These are phyloP conservation scores for Tuber umbilicatum DNA, from an alignment of 495 filamentous ascomycete genomes.

Conservation along the genomic window DNA sequence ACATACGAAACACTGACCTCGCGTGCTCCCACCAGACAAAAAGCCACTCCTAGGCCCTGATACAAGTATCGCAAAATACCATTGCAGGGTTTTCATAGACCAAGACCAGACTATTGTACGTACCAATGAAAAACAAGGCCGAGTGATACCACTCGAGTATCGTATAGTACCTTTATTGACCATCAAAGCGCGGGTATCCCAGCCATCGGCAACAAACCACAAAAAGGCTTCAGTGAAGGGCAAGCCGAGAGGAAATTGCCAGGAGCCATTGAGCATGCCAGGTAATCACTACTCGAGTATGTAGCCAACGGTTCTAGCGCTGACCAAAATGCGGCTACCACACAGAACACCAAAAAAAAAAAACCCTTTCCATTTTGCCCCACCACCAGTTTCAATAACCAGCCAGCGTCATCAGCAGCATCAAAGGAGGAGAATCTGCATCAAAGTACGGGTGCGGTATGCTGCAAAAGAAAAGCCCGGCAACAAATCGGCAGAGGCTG, in stretches of 20 bases:
- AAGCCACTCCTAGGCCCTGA: not conserved
- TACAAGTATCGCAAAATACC: not conserved
- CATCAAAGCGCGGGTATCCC: not conserved
- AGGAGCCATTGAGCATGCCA: not conserved
- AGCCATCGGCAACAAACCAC: not conserved
- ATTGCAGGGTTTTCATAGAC: not conserved
- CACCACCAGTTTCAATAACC: not conserved
- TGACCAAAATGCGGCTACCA: not conserved
- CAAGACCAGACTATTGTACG: not conserved
- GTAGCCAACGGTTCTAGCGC: not conserved
- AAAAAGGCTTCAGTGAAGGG: not conserved
- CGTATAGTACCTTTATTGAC: not conserved
- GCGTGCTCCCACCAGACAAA: not conserved
- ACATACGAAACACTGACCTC: not conserved
- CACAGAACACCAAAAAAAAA: not conserved
- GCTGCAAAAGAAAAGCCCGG: not conserved
- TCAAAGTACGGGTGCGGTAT: not conserved
- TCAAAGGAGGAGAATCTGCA: not conserved
- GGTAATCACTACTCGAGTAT: not conserved
- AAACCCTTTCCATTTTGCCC: not conserved
- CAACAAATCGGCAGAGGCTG: not conserved
- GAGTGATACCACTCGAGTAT: not conserved
- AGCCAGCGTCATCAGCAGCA: not conserved
- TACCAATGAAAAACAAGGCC: not conserved
- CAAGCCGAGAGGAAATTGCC: not conserved